Evolutionary conservation across 805 yeast genomes (phyloP).

Genomic region (Babjeviella inositovora): DNA sequence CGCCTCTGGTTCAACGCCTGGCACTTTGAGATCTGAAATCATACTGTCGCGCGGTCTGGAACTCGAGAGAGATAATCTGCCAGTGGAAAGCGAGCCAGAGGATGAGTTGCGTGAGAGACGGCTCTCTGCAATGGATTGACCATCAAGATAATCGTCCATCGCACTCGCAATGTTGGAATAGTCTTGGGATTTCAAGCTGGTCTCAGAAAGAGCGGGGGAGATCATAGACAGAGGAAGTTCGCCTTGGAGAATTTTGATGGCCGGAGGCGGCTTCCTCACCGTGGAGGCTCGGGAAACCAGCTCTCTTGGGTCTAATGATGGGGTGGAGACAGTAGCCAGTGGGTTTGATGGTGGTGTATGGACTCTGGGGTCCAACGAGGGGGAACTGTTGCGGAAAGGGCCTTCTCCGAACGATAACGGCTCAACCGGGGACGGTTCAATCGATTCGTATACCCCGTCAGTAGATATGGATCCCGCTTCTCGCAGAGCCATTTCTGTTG

Average conservation of each 20-base stretch:
- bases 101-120: slow-evolving; percentile 3
- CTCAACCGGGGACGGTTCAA: too few relatives aligned
- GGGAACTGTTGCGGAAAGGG: too few relatives aligned
- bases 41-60: slow-evolving; percentile 1
- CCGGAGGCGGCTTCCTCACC: slow-evolving; percentile 20
- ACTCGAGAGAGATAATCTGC: slow-evolving; percentile 5
- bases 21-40: background rate
- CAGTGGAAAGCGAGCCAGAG: slow-evolving; percentile 7
- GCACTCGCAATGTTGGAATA: slow-evolving; percentile 15
- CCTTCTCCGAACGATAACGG: too few relatives aligned
- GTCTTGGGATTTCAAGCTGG: slow-evolving; percentile 5
- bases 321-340: background rate
- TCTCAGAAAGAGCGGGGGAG: slow-evolving; percentile 1
- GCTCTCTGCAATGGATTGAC: slow-evolving; percentile 1
- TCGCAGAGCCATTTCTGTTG: too few relatives aligned
- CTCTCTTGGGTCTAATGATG: background rate
- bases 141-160: slow-evolving; percentile 12
- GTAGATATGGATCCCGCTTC: too few relatives aligned
- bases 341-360: background rate
- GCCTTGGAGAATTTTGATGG: background rate
- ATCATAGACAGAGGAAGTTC: too few relatives aligned
- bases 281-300: slow-evolving; percentile 7
- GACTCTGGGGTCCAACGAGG: slow-evolving; percentile 7
- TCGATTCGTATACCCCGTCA: too few relatives aligned
- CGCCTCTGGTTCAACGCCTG: background rate